phyloP scores from a whole-genome alignment of 2,329 filamentous ascomycete species.

The Sporothrix variecibatus region DNA sequence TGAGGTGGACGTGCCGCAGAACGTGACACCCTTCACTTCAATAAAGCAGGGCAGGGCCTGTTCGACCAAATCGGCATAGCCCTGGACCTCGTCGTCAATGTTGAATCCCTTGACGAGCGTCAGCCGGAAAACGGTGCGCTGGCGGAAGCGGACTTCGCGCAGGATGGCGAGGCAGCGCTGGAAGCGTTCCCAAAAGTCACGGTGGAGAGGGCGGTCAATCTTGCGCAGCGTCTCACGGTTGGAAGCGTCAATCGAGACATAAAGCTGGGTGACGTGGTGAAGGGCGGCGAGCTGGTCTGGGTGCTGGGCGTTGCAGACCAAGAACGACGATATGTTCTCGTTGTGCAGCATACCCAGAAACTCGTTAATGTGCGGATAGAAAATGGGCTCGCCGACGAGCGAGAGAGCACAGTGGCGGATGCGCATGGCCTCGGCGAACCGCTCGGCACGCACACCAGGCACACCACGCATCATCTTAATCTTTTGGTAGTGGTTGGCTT shows the following conservation, averaged over 20 bases:
- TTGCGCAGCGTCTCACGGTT: conserved; percentile 84
- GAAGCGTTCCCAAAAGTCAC: conserved; percentile 98
- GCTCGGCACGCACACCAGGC: conserved; percentile 85
- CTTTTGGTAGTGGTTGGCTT: conserved; percentile 91
- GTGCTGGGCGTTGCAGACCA: conserved; percentile 97
- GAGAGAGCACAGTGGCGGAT: conserved; percentile 92
- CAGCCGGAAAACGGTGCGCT: conserved; percentile 90
- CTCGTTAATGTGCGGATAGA: conserved; percentile 96
- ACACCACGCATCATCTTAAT: conserved; percentile 97
- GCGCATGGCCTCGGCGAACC: conserved; percentile 88
- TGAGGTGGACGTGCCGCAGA: conserved; percentile 87
- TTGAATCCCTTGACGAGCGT: conserved; percentile 99
- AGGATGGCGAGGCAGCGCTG: conserved; percentile 87
- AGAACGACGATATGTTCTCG: conserved; percentile 87
- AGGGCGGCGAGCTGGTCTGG: conserved; percentile 84
- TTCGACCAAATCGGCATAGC: conserved; percentile 87
- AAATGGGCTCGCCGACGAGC: conserved; percentile 96
- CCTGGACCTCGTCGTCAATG: conserved; percentile 86
- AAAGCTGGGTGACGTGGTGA: conserved; percentile 87
- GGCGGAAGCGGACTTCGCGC: conserved; percentile 76
- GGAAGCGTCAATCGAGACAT: conserved; percentile 93
- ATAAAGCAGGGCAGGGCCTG: conserved; percentile 87
- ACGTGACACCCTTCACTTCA: conserved; percentile 95
- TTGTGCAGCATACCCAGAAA: conserved; percentile 80
- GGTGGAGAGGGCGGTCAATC: conserved; percentile 89